A percentile compares a stretch with the other conserved stretches of the same genome.
Evolutionary conservation across 2,329 filamentous ascomycete genomes (phyloP).

Genomic region (Aspergillus fumigatiaffinis): DNA sequence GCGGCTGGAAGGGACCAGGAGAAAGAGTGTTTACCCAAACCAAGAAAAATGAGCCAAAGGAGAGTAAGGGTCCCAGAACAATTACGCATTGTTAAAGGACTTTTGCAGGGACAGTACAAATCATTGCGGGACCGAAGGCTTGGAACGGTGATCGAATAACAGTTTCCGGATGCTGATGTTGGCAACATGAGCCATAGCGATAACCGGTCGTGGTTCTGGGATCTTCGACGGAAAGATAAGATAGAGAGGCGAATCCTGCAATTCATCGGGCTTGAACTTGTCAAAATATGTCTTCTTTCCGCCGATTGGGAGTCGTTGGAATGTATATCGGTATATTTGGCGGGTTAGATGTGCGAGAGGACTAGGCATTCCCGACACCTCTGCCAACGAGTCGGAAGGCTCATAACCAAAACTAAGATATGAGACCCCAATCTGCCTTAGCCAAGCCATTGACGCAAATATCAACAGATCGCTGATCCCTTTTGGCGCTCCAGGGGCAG

Average conservation of each 20-base stretch:
- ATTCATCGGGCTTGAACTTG: slow-evolving; percentile 35
- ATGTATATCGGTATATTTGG: slow-evolving; percentile 29
- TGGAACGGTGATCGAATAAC: not conserved
- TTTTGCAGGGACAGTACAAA: no score
- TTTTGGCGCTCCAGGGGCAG: slow-evolving; percentile 29
- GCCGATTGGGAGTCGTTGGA: slow-evolving; percentile 29
- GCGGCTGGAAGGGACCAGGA: not conserved
- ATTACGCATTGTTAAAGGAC: no score
- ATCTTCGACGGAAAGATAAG: slow-evolving; percentile 34
- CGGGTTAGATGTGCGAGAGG: slow-evolving; percentile 26
- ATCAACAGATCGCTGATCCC: slow-evolving; percentile 39
- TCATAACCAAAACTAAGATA: slow-evolving; percentile 41
- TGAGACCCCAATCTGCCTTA: slow-evolving; percentile 28
- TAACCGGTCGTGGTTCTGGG: slow-evolving; percentile 27
- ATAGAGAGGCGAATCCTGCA: slow-evolving; percentile 30
- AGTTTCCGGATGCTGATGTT: slow-evolving; percentile 35
- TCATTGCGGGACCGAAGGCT: not conserved
- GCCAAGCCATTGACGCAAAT: slow-evolving; percentile 36
- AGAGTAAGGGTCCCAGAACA: not conserved
- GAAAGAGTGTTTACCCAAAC: not conserved
- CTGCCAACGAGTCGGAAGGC: slow-evolving; percentile 28
- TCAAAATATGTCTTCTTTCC: slow-evolving; percentile 42
- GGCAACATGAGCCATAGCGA: slow-evolving; percentile 37
- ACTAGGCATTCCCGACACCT: slow-evolving; percentile 30
- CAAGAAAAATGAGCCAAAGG: not conserved